Base-by-base conservation (phyloP, 495 filamentous ascomycete genomes). In the Neurospora tetraspora region DNA sequence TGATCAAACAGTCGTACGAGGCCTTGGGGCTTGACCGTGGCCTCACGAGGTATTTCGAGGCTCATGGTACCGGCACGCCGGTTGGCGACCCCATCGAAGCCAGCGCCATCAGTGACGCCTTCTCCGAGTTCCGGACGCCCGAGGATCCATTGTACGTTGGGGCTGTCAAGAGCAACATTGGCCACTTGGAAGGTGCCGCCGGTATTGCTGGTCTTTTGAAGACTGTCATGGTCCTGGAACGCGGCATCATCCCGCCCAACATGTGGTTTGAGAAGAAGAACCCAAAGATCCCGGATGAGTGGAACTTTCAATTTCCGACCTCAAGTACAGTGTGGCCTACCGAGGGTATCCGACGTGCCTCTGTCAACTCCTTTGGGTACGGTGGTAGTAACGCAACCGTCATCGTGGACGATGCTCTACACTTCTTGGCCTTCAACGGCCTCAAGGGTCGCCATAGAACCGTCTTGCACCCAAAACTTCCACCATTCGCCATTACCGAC, bases 151-250 rank as follows among this genome's bases (percentile, higher is more conserved):
- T 87, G 10, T 81, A 82, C 53, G 80, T 90, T 39, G 88, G 88
- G 3, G 85, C 85, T 0, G 77, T 89, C 2, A 90, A 90, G 71
- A 80, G 83, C 0, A 87, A 87, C 53, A 82, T 89, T 34, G 87
- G 88, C 0, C 88, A 90, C 75, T 72, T 82, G 3, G 88, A 90
- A 77, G 87, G 82, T 2, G 76, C 81, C 1, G 82, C 81, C 68
- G 88, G 88, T 0, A 71, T 90, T 8, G 82, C 86, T 5, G 84
- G 83, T 0, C 69, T 90, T 1, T 81, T 90, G 36, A 90, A 91
- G 74, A 81, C 83, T 1, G 77, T 83, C 6, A 16, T 76, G 38
- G 70, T 85, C 65, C 76, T 90, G 6, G 85, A 90, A 65, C 84
- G 82, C 69, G 84, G 82, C 16, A 72, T 80, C 42, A 83, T 86